Base-by-base conservation (phyloP, 1,284 basidiomycete genomes). In the Trichosporon sp. region DNA sequence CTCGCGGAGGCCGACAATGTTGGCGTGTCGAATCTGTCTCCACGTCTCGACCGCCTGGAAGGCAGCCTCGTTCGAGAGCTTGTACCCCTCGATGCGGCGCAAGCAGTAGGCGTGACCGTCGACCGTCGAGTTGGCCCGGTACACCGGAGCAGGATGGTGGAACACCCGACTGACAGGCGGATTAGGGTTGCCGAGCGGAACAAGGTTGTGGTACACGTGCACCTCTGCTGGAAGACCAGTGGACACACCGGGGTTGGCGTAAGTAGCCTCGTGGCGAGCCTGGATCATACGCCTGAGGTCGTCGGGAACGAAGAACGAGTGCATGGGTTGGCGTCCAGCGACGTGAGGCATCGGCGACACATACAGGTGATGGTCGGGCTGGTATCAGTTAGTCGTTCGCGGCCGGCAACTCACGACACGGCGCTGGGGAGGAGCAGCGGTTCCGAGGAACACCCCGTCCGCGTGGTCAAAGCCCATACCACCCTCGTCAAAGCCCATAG, bases 291-390 rank as follows among this genome's bases (percentile, higher is more conserved):
- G 90, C 12, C 93, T 90, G 21, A 96, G 85, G 26, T 88, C 87
- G 66, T 90, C 88, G 0, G 94, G 91, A 71, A 90, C 89, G 85
- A 90, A 93, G 78, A 88, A 88, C 19, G 85, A 83, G 75, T 85
- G 84, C 71, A 85, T 83, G 46, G 85, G 84, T 63, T 85, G 84
- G 59, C 86, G 83, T 67, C 86, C 86, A 65, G 85, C 82, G 40
- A 86, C 82, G 84, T 85, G 90, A 78, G 84, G 90, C 78, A 83
- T 87, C 0, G 87, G 85, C 0, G 87, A 85, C 2, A 92, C 91
- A 85, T 98, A 98, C 37, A 98, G 88, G 78, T 98, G 94, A 80
- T 98, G 94, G 80, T 97, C 90, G 65, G 97, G 88, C 91, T 94
- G 78, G 19, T 5, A 14, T 73, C n/a, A 74, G 73, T 54, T 6